A percentile compares a stretch with the other conserved stretches of the same genome.
Evolutionary conservation across 495 filamentous ascomycete species (phyloP).

Genomic region (Penicillium odoratum): DNA sequence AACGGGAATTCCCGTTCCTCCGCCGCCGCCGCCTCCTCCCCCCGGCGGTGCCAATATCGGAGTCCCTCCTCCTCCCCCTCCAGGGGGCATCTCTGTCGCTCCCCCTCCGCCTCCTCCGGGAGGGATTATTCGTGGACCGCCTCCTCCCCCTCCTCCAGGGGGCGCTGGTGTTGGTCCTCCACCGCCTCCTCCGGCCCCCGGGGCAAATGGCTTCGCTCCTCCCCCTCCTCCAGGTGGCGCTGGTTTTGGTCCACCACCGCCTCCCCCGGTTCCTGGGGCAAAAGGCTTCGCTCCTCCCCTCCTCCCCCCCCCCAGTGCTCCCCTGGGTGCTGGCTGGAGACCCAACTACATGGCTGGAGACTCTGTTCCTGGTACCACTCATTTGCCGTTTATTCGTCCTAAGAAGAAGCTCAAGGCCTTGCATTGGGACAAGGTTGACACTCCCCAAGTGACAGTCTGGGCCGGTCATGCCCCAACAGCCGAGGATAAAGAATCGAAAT

Average conservation of each 20-base stretch:
- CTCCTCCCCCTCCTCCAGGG: slow-evolving; percentile 52
- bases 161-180: slow-evolving; percentile 41
- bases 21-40: slow-evolving; percentile 47
- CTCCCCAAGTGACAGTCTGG: slow-evolving; percentile 94
- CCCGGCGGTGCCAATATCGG: slow-evolving; percentile 34
- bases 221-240: slow-evolving; percentile 48
- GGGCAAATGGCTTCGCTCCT: slow-evolving; percentile 46
- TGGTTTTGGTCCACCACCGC: slow-evolving; percentile 50
- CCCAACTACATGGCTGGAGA: slow-evolving; percentile 51
- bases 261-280: slow-evolving; percentile 50
- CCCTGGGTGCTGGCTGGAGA: slow-evolving; percentile 58
- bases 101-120: slow-evolving; percentile 38
- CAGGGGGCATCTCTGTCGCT: slow-evolving; percentile 20
- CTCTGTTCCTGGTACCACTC: slow-evolving; percentile 42
- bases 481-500: slow-evolving; percentile 90
- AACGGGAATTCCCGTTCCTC: slow-evolving; percentile 30
- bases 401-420: slow-evolving; percentile 99
- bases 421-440: slow-evolving; percentile 98
- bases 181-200: slow-evolving; percentile 52
- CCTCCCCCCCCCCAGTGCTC: slow-evolving; percentile 58
- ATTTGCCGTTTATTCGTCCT: slow-evolving; percentile 75
- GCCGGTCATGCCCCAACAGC: slow-evolving; percentile 78
- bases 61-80: slow-evolving; percentile 32
- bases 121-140: slow-evolving; percentile 44
- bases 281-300: slow-evolving; percentile 49